Evolutionary conservation across 2,329 filamentous ascomycete species (phyloP).

Genomic region (Colletotrichum sp.): DNA sequence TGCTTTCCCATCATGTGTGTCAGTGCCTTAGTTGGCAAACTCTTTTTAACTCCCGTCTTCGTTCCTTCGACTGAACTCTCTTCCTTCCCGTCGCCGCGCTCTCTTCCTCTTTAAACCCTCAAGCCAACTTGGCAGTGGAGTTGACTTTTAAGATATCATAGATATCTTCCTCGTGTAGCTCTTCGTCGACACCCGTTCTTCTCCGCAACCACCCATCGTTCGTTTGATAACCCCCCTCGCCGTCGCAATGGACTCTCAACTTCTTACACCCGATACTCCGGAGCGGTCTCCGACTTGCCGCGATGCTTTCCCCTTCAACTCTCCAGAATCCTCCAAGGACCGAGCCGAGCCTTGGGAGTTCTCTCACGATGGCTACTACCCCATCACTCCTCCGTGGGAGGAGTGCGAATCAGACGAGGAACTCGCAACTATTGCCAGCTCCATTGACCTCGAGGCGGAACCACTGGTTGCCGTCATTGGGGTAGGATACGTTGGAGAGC

Average conservation of each 20-base stretch:
- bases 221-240: constrained; percentile 2
- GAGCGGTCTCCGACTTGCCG: constrained; percentile 8
- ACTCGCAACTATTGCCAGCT: constrained; percentile 12
- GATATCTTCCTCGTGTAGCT: background rate
- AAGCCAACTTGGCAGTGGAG: constrained; percentile 5
- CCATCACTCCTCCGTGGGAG: constrained; percentile 21
- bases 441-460: constrained; percentile 24
- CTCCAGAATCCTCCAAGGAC: background rate
- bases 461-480: constrained; percentile 53
- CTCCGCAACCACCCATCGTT: background rate
- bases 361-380: constrained; percentile 15
- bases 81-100: background rate
- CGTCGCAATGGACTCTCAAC: constrained; percentile 8
- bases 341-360: constrained; percentile 10
- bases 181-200: background rate
- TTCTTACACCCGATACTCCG: constrained; percentile 16
- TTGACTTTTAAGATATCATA: constrained; percentile 13
- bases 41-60: constrained; percentile 18
- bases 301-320: constrained; percentile 4
- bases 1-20: constrained; percentile 15
- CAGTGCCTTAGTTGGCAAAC: constrained; percentile 11
- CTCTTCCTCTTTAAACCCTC: background rate
- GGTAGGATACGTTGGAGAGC: constrained; percentile 57
- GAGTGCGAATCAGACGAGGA: constrained; percentile 23
- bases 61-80: background rate